Evolutionary conservation across 2,329 filamentous ascomycete species (phyloP).

Genomic region (Fusarium mangiferae): DNA sequence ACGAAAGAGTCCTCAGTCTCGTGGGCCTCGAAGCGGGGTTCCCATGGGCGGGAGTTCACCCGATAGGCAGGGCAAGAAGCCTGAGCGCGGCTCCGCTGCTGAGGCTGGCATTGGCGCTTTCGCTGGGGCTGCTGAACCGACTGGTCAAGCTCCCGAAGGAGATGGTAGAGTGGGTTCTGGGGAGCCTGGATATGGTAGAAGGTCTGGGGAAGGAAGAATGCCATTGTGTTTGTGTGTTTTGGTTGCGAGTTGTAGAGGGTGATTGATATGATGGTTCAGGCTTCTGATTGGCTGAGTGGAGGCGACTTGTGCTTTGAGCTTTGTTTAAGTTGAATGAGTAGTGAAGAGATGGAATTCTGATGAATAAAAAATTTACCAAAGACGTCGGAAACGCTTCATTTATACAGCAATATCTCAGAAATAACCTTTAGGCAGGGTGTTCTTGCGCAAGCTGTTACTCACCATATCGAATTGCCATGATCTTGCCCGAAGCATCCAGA

Average conservation of each 20-base stretch:
- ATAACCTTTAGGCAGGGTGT: not conserved
- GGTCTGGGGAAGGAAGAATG: constrained; percentile 23
- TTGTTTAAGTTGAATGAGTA: not conserved
- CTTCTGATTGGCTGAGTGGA: not conserved
- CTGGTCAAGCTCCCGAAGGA: constrained; percentile 21
- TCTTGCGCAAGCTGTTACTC: constrained; percentile 15
- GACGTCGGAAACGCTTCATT: not conserved
- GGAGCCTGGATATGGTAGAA: constrained; percentile 13
- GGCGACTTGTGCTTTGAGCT: not conserved
- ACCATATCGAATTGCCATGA: not conserved
- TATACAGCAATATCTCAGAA: not conserved
- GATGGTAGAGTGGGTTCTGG: constrained; percentile 15
- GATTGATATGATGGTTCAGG: not conserved
- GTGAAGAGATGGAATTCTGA: not conserved
- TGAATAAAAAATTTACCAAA: not conserved
- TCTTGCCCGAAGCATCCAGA: constrained; percentile 10
- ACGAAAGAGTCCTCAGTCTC: constrained; percentile 68
- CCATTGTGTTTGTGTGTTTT: constrained; percentile 9
- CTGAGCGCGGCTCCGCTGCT: constrained; percentile 39
- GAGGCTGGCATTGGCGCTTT: constrained; percentile 21
- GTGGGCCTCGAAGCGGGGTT: constrained; percentile 7
- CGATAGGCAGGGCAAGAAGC: not conserved
- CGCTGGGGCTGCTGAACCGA: constrained; percentile 19
- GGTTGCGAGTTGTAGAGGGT: not conserved
- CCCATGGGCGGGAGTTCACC: constrained; percentile 3